Evolutionary conservation across 805 yeast genomes (phyloP).

Genomic region (Lipomyces japonicus): DNA sequence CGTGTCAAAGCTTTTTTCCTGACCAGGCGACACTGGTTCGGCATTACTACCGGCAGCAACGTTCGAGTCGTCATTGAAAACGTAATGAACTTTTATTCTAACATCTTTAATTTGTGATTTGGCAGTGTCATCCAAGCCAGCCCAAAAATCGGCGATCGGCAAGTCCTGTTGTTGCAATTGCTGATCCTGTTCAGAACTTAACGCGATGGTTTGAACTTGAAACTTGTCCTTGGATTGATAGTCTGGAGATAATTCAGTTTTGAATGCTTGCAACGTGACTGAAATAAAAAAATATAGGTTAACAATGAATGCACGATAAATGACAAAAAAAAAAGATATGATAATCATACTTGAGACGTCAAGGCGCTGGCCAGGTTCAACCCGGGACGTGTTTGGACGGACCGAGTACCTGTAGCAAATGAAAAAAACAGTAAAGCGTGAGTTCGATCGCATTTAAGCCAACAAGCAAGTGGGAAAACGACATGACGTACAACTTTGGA

Average conservation of each 20-base stretch:
- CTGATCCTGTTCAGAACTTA: conserved; percentile 37
- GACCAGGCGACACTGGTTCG: background rate
- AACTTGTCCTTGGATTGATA: conserved; percentile 89
- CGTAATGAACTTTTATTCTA: conserved; percentile 21
- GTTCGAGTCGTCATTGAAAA: conserved; percentile 1
- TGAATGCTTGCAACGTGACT: conserved; percentile 79
- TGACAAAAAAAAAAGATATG: background rate
- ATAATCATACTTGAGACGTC: conserved; percentile 51
- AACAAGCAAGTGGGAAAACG: conserved; percentile 1
- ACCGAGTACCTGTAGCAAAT: conserved; percentile 58
- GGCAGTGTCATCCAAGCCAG: conserved; percentile 10
- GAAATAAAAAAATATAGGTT: background rate
- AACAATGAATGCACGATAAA: background rate
- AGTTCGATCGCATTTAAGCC: background rate
- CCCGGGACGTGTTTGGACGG: conserved; percentile 85
- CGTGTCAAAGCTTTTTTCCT: background rate
- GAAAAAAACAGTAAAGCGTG: background rate
- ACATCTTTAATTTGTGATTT: conserved; percentile 15
- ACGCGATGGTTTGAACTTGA: conserved; percentile 79
- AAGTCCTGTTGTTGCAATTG: no score
- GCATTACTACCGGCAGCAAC: background rate
- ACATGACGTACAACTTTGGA: conserved; percentile 67
- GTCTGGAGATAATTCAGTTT: conserved; percentile 67
- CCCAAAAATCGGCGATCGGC: conserved; percentile 19
- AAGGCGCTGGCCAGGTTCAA: conserved; percentile 68